Conservation (phyloP, 2,329 filamentous ascomycete genomes). For the Diaporthe sp. region DNA sequence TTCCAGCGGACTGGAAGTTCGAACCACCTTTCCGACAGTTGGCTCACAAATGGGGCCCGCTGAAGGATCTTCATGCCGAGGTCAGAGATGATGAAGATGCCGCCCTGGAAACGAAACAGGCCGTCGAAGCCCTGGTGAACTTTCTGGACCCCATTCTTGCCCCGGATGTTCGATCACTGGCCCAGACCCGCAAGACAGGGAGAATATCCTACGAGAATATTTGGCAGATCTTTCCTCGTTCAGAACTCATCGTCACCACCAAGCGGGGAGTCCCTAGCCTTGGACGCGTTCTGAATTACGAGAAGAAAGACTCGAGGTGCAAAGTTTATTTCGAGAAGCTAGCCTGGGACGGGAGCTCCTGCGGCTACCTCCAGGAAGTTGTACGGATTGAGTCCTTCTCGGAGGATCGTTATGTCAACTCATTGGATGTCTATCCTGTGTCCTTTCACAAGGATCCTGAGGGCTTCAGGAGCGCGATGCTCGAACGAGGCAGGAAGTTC, state of each 20-base stretch:
- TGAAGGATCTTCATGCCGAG: neutral
- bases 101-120: neutral
- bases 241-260: neutral
- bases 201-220: neutral
- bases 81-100: neutral
- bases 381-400: neutral
- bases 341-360: neutral
- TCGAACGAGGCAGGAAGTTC: neutral
- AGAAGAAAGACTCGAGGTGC: neutral
- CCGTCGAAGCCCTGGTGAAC: neutral
- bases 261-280: neutral
- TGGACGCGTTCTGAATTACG: neutral
- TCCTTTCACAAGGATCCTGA: neutral
- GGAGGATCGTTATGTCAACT: neutral
- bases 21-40: neutral
- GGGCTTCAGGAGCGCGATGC: neutral
- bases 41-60: neutral
- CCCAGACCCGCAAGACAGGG: neutral
- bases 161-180: neutral
- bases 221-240: constrained; percentile 7
- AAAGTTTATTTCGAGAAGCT: neutral
- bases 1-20: neutral
- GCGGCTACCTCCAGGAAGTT: neutral
- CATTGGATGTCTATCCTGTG: neutral
- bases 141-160: constrained; percentile 4